Conservation (phyloP, 768 basidiomycete genomes). For the Mycena sanguinolenta region DNA sequence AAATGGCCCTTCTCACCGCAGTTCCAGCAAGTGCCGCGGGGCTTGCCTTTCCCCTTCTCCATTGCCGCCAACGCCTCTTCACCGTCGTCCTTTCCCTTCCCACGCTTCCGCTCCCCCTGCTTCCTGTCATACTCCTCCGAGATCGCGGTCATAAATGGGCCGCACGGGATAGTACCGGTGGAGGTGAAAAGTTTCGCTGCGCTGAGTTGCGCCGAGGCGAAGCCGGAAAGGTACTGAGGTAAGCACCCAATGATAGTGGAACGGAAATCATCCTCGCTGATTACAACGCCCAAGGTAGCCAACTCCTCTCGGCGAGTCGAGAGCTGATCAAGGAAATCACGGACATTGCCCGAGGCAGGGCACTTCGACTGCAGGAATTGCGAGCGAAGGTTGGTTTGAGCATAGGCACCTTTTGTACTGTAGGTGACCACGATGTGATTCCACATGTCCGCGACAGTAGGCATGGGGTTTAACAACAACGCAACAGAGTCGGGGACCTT, state of each 20-base stretch:
- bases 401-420: background rate
- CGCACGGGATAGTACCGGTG: constrained; percentile 10
- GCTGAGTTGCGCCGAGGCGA: no score
- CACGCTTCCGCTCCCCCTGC: constrained; percentile 6
- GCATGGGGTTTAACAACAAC: background rate
- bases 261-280: no score
- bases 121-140: constrained; percentile 41
- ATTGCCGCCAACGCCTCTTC: constrained; percentile 38
- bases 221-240: no score
- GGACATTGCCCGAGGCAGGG: constrained; percentile 15
- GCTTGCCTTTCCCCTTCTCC: constrained; percentile 32
- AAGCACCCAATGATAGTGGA: no score
- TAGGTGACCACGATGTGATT: background rate
- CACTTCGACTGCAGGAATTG: constrained; percentile 29
- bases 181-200: background rate
- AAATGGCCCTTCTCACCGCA: constrained; percentile 45
- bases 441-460: background rate
- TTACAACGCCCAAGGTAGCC: no score
- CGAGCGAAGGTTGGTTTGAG: background rate
- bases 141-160: constrained; percentile 28
- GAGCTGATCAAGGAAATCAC: constrained; percentile 25
- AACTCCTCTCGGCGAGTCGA: background rate
- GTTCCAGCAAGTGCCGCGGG: constrained; percentile 42
- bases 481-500: background rate
- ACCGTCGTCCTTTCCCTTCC: constrained; percentile 22